phyloP scores from a whole-genome alignment of 2,329 filamentous ascomycete genomes.

The Cladosporium sp. region DNA sequence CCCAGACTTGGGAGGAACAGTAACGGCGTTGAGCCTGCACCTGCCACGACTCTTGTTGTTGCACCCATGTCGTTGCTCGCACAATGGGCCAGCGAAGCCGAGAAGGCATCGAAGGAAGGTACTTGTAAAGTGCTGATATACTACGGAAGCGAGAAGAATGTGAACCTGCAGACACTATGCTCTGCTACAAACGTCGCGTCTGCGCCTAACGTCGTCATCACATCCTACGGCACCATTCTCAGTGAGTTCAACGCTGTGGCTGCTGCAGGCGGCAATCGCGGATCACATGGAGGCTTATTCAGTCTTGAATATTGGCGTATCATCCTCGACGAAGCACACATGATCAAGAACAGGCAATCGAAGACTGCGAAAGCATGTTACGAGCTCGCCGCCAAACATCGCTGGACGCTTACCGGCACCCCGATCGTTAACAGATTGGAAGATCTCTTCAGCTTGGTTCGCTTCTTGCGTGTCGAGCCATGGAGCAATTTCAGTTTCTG shows the following conservation, averaged over 20 bases:
- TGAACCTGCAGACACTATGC: constrained; percentile 78
- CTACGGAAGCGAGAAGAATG: constrained; percentile 82
- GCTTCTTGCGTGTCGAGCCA: constrained; percentile 90
- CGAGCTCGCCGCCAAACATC: constrained; percentile 78
- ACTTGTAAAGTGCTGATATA: constrained; percentile 85
- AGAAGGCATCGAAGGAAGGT: constrained; percentile 83
- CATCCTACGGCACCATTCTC: constrained; percentile 87
- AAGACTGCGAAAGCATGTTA: constrained; percentile 97
- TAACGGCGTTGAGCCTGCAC: constrained; percentile 65
- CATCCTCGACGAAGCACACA: constrained; percentile 93
- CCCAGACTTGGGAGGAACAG: constrained; percentile 63
- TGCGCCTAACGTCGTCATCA: constrained; percentile 89
- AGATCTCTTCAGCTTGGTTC: constrained; percentile 88
- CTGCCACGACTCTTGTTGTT: constrained; percentile 90
- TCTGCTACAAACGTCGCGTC: constrained; percentile 70
- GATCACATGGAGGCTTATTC: constrained; percentile 71
- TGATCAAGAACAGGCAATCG: constrained; percentile 82
- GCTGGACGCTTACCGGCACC: constrained; percentile 93
- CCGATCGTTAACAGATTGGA: constrained; percentile 96
- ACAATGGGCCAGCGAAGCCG: constrained; percentile 94
- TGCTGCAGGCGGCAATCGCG: constrained; percentile 65
- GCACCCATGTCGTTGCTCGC: constrained; percentile 95
- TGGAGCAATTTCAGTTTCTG: constrained; percentile 99
- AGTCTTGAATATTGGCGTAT: constrained; percentile 92
- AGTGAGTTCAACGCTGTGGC: constrained; percentile 83